Base-by-base conservation (phyloP, 2,329 filamentous ascomycete species). In the Verticillium isaacii region DNA sequence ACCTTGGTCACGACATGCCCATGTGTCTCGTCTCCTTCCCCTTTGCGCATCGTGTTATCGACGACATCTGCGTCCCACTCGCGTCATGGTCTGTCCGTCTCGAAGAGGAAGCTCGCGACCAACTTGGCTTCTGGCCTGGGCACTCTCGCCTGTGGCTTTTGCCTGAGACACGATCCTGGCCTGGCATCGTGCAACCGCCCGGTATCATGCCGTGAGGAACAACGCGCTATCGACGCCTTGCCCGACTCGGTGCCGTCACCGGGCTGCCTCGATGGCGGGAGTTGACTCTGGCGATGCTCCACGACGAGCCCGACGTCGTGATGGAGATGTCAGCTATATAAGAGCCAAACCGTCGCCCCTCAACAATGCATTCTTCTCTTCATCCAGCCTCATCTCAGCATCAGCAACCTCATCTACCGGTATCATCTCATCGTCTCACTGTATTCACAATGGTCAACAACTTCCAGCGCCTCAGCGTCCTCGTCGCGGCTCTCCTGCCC, bases 51-150 rank as follows among this genome's bases (percentile, higher is more conserved):
- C 45, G 45, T 52, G 45, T 52, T 80, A 97, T 96, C 68, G 85
- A 86, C 71, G 85, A 87, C 85, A 88, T 87, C 69, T 64, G 70
- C 68, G 60, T 56, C 34, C 54, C 54, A 56, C 54, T 32, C 54
- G 54, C 54, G 54, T 32, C 54, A 56, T 56, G 54, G 17, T 56
- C 5, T 32, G 54, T 32, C 29, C 17, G 29, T 56, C 54, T 56
- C 25, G 54, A 56, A 52, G 45, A 52, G 45, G 45, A 52, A 52
- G 45, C 45, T 52, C 45, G 19, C 23, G 45, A 8, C 29, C 45
- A 52, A 23, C 45, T 23, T 23, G 45, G 45, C 45, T 29, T 11
- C n/a, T 25, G 45, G 9, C 6, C 25, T 52, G 45, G 45, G 19
- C 45, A 6, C 45, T 25, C 19, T 52, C 9, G 45, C 19, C 45